phyloP scores from a whole-genome alignment of 1,284 basidiomycete genomes.

The Heterobasidion irregulare region DNA sequence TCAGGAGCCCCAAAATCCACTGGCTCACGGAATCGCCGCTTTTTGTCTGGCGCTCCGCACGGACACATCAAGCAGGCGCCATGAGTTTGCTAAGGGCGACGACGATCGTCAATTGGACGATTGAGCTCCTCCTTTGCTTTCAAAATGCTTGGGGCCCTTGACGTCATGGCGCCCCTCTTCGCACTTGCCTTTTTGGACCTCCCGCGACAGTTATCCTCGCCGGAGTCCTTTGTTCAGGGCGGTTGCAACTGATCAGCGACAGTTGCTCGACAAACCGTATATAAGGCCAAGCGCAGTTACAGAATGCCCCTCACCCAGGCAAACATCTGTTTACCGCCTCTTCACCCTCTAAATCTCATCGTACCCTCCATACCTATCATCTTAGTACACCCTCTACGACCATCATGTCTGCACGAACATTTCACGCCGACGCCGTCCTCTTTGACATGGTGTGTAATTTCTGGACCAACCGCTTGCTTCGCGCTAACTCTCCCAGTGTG shows the following conservation, averaged over 20 bases:
- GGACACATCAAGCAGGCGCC: neutral
- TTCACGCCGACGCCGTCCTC: conserved; percentile 49
- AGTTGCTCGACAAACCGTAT: neutral
- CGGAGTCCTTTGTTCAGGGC: no score
- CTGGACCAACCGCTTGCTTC: neutral
- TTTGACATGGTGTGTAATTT: conserved; percentile 55
- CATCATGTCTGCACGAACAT: neutral
- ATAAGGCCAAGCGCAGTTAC: neutral
- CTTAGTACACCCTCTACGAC: no score
- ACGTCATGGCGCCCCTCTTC: neutral
- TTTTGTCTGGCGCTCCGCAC: neutral
- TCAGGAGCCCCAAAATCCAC: neutral
- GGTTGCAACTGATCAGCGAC: no score
- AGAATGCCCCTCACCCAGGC: neutral
- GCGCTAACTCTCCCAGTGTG: conserved; percentile 4
- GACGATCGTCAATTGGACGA: neutral
- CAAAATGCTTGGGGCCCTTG: neutral
- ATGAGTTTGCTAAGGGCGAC: neutral
- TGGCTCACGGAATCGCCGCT: neutral
- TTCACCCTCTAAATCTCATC: no score
- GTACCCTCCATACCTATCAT: no score
- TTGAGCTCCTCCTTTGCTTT: neutral
- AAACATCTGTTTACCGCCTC: no score
- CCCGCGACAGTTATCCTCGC: no score
- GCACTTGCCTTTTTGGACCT: neutral